Conservation (phyloP, 163 green algal genomes). For the Chlorella variabilis region DNA sequence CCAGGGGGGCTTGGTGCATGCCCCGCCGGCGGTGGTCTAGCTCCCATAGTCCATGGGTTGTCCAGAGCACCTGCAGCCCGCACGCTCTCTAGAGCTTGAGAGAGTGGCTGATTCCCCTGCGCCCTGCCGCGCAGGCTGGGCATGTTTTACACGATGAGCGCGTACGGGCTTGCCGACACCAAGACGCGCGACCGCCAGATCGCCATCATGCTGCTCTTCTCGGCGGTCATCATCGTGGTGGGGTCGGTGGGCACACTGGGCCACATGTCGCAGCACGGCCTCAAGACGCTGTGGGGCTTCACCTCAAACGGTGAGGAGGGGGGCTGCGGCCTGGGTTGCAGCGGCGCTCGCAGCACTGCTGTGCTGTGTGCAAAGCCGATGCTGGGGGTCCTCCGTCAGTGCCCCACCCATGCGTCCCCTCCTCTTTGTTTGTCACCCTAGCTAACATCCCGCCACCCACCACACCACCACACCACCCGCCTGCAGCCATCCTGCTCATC, state of each 20-base stretch:
- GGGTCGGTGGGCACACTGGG: constrained; percentile 48
- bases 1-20: too few species aligned
- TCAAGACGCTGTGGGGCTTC: constrained; percentile 52
- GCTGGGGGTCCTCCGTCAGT: too few species aligned
- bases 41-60: too few species aligned
- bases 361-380: too few species aligned
- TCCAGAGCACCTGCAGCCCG: too few species aligned
- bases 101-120: too few species aligned
- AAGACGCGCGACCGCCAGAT: constrained; percentile 61
- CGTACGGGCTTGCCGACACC: constrained; percentile 51
- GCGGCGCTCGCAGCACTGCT: too few species aligned
- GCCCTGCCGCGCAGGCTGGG: too few species aligned
- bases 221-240: constrained; percentile 44
- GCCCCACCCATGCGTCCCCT: neutral
- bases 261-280: constrained; percentile 37
- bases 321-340: neutral
- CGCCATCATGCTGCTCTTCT: constrained; percentile 59
- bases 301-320: constrained; percentile 42
- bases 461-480: too few species aligned
- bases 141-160: constrained; percentile 61
- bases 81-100: too few species aligned
- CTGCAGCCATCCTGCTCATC: constrained; percentile 52
- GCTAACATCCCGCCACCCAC: too few species aligned
- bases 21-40: too few species aligned
- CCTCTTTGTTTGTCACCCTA: neutral